These are phyloP conservation scores for Bryum argenteum DNA, from an alignment of 225 moss, liverwort and hornwort species.

Conservation along the genomic window DNA sequence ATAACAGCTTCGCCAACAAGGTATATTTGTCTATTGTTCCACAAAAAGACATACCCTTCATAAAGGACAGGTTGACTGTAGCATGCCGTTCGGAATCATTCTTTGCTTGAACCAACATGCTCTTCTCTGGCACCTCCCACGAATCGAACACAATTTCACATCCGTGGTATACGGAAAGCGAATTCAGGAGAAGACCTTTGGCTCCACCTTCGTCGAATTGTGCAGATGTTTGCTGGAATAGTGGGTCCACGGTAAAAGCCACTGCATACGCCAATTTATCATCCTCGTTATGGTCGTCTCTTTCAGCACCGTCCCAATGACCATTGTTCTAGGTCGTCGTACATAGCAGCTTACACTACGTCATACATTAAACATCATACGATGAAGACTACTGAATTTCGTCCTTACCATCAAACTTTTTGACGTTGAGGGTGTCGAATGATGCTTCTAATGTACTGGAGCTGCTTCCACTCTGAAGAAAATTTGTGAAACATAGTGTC, in stretches of 20 bases:
- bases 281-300: constrained; percentile 5
- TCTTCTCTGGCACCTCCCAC: constrained; percentile 82
- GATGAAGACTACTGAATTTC: background rate
- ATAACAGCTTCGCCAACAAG: constrained; percentile 16
- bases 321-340: background rate
- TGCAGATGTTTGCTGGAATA: constrained; percentile 95
- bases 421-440: constrained; percentile 74
- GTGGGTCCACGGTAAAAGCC: constrained; percentile 90
- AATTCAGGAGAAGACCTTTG: constrained; percentile 83
- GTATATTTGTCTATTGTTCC: constrained; percentile 1
- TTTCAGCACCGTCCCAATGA: constrained; percentile 16
- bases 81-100: constrained; percentile 51
- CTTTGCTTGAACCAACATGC: constrained; percentile 63
- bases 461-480: constrained; percentile 43
- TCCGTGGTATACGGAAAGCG: constrained; percentile 76
- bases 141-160: constrained; percentile 95
- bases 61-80: constrained; percentile 65
- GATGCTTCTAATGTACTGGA: constrained; percentile 74
- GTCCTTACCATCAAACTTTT: constrained; percentile 81
- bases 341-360: constrained; percentile 25
- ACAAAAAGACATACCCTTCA: constrained; percentile 66
- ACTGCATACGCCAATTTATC: constrained; percentile 62
- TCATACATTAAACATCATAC: constrained; percentile 4
- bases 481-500: background rate
- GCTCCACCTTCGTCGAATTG: constrained; percentile 98